Conservation (phyloP, 352 stramenopile genomes). For the Phytophthora sp. region DNA sequence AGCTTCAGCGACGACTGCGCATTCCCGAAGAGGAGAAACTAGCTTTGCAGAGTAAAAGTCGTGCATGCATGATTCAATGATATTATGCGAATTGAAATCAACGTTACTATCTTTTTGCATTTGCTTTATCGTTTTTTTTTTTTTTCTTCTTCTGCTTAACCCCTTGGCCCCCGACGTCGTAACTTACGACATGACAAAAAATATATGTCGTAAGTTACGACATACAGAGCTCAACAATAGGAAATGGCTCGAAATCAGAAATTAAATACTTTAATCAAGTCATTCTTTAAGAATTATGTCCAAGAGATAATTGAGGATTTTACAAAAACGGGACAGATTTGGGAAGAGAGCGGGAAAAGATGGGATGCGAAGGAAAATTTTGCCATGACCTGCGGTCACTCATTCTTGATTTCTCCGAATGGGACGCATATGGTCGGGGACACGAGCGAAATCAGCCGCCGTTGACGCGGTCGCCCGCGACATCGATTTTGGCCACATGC, state of each 20-base stretch:
- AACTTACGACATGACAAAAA: not conserved
- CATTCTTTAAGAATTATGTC: too few relatives aligned
- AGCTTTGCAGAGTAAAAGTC: constrained; percentile 61
- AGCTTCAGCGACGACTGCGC: constrained; percentile 56
- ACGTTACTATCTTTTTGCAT: not conserved
- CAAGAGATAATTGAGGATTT: too few relatives aligned
- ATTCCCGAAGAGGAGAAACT: constrained; percentile 66
- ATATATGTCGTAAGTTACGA: not conserved
- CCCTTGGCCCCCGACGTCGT: not conserved
- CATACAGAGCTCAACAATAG: not conserved
- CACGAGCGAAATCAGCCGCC: too few relatives aligned
- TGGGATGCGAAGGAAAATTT: too few relatives aligned
- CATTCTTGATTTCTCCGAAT: too few relatives aligned
- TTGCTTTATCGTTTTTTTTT: too few relatives aligned
- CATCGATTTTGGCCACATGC: constrained; percentile 6
- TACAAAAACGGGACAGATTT: too few relatives aligned
- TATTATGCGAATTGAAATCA: constrained; percentile 1
- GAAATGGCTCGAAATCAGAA: not conserved
- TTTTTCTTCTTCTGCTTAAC: not conserved
- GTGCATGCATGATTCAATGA: constrained; percentile 57
- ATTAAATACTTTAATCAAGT: not conserved
- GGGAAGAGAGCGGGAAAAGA: too few relatives aligned
- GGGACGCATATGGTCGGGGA: too few relatives aligned
- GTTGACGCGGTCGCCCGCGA: not conserved
- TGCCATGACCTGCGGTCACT: too few relatives aligned